Evolutionary conservation across 305 asterid species (phyloP).

Genomic region (Petunia hybrid): DNA sequence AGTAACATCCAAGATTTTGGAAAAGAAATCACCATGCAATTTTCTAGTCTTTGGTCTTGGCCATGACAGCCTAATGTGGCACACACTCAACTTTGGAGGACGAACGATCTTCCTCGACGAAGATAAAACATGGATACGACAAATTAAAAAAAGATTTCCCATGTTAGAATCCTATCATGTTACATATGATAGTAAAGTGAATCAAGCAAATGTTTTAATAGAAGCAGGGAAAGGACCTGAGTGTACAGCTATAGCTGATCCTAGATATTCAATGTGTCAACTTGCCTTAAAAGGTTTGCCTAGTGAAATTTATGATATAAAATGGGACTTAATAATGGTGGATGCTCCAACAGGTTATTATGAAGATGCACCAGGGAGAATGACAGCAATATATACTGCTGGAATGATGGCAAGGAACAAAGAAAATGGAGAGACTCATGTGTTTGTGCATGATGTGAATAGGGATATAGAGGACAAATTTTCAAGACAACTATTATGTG

Average conservation of each 20-base stretch:
- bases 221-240: slow-evolving; percentile 71
- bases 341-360: slow-evolving; percentile 89
- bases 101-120: slow-evolving; percentile 81
- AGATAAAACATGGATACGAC: slow-evolving; percentile 74
- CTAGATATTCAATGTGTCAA: slow-evolving; percentile 74
- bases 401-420: slow-evolving; percentile 90
- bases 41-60: slow-evolving; percentile 84
- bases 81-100: slow-evolving; percentile 78
- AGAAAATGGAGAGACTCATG: slow-evolving; percentile 58
- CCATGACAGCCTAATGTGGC: slow-evolving; percentile 94
- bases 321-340: slow-evolving; percentile 92
- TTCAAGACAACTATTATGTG: slow-evolving; percentile 70
- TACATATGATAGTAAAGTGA: slow-evolving; percentile 61
- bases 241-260: slow-evolving; percentile 62
- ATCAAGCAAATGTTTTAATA: slow-evolving; percentile 57
- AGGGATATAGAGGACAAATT: slow-evolving; percentile 81
- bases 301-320: slow-evolving; percentile 51
- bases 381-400: slow-evolving; percentile 90
- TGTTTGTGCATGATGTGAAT: slow-evolving; percentile 89
- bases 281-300: slow-evolving; percentile 76
- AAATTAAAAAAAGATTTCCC: slow-evolving; percentile 68
- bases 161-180: slow-evolving; percentile 76
- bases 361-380: slow-evolving; percentile 89
- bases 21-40: slow-evolving; percentile 70
- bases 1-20: slow-evolving; percentile 59